These are phyloP conservation scores for Ustilago tritici DNA, from an alignment of 1,284 basidiomycete species.

Conservation along the genomic window DNA sequence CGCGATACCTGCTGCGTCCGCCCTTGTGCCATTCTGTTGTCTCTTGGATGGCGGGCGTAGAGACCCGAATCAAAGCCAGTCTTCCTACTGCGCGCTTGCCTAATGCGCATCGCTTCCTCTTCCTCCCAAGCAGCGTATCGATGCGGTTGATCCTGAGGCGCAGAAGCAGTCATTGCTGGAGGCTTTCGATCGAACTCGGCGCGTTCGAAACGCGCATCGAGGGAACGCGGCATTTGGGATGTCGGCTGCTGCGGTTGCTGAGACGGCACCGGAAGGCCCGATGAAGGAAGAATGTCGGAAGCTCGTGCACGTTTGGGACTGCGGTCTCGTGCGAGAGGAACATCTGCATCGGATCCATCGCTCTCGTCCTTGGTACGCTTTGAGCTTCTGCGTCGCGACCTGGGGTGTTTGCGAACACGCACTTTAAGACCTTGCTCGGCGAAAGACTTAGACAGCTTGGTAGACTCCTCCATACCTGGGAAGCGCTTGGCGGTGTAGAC, in stretches of 20 bases:
- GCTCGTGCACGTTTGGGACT: slow-evolving; percentile 40
- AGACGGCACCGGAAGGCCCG: slow-evolving; percentile 24
- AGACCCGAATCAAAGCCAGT: slow-evolving; percentile 15
- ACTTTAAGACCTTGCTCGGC: slow-evolving; percentile 66
- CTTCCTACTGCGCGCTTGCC: slow-evolving; percentile 18
- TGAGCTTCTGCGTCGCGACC: slow-evolving; percentile 43
- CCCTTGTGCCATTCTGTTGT: slow-evolving; percentile 5
- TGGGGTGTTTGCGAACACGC: slow-evolving; percentile 65
- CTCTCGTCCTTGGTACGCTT: slow-evolving; percentile 48
- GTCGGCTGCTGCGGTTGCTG: slow-evolving; percentile 12
- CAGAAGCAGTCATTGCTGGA: background rate
- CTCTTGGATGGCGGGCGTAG: slow-evolving; percentile 21
- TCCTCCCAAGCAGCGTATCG: slow-evolving; percentile 16
- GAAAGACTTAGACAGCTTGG: slow-evolving; percentile 59
- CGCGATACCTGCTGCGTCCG: slow-evolving; percentile 7
- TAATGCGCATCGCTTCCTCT: slow-evolving; percentile 24
- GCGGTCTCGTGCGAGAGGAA: slow-evolving; percentile 13
- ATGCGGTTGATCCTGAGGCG: slow-evolving; percentile 9
- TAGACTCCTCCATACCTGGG: slow-evolving; percentile 67
- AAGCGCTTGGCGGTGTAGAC: slow-evolving; percentile 66
- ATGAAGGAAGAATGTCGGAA: slow-evolving; percentile 28
- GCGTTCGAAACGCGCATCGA: slow-evolving; percentile 27
- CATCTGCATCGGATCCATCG: slow-evolving; percentile 42
- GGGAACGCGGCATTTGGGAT: slow-evolving; percentile 17
- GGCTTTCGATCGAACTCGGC: slow-evolving; percentile 24